Base-by-base conservation (phyloP, 1,284 basidiomycete species). In the Puccinia triticina region DNA sequence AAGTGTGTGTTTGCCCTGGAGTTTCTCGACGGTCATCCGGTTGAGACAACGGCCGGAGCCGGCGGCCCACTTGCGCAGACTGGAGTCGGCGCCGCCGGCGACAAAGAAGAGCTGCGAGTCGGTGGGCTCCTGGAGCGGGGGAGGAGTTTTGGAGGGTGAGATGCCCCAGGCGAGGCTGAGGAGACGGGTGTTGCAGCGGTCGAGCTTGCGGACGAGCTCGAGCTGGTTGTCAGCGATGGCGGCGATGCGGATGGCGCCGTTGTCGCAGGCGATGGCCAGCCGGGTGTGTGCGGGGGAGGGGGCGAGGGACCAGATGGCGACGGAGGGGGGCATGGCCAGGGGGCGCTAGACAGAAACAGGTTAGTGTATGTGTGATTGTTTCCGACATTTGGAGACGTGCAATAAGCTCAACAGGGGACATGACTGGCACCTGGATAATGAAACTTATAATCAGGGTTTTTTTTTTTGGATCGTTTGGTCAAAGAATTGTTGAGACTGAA, bases 131-230 rank as follows among this genome's bases (percentile, higher is more conserved):
- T n/a, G n/a, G 74, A 88, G 88, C 0, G 88, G 88, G 29, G 85
- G 86, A 10, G 7, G 76, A 57, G 83, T 84, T 48, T 46, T 23
- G n/a, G 48, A 40, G 26, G 85, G 81, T 87, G 86, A 55, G 87
- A 94, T 92, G 16, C 95, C 96, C 96, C 96, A 99, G 8, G 95
- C 93, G 59, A 99, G 90, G 84, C n/a, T n/a, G n/a, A n/a, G n/a
- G n/a, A n/a, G n/a, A n/a, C n/a, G n/a, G n/a, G n/a, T n/a, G n/a
- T n/a, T 88, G 84, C 67, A 88, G 85, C 91, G 90, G 86, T 93
- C 93, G 85, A 94, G 91, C 81, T 91, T 91, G 77, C 92, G 91
- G 69, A 90, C 88, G 85, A 94, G 93, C 79, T 90, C 90, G 80
- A 96, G 89, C 40, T 90, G 82, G 86, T 93, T 92, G 84, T 92